Conservation (phyloP, 2,329 filamentous ascomycete genomes). For the Penicillium oxalicum region DNA sequence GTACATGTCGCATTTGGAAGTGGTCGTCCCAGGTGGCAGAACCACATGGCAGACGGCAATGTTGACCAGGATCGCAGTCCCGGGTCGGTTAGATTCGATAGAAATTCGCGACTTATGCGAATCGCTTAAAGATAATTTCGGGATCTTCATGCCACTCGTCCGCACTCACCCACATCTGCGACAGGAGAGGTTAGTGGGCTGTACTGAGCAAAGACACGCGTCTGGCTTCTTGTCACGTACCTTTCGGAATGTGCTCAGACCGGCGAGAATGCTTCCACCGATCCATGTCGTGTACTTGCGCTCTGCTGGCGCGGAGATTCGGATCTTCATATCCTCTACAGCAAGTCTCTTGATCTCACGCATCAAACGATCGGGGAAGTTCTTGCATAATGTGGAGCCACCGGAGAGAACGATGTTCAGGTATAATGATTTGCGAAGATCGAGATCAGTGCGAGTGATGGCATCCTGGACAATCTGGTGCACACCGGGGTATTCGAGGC, state of each 20-base stretch:
- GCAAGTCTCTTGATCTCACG: conserved; percentile 88
- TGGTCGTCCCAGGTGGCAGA: neutral
- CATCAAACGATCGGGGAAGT: conserved; percentile 87
- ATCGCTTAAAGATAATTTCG: conserved; percentile 97
- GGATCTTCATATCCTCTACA: conserved; percentile 98
- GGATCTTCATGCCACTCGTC: conserved; percentile 99
- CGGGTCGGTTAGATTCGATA: neutral
- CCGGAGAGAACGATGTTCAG: conserved; percentile 96
- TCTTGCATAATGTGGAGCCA: conserved; percentile 91
- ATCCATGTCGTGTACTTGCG: conserved; percentile 99
- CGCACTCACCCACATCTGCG: conserved; percentile 98
- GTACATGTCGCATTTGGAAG: no score
- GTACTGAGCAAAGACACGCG: neutral
- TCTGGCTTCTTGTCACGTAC: conserved; percentile 44
- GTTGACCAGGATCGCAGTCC: neutral
- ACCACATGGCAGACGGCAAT: neutral
- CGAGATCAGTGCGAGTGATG: conserved; percentile 90
- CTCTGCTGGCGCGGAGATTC: conserved; percentile 97
- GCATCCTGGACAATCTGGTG: conserved; percentile 97
- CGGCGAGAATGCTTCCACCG: conserved; percentile 92
- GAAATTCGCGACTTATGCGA: conserved; percentile 54
- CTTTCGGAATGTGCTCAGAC: conserved; percentile 97
- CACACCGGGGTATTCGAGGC: conserved; percentile 91
- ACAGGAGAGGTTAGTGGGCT: neutral
- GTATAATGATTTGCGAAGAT: conserved; percentile 87